Conservation (phyloP, 495 filamentous ascomycete species). For the Penicillium flavigenum region DNA sequence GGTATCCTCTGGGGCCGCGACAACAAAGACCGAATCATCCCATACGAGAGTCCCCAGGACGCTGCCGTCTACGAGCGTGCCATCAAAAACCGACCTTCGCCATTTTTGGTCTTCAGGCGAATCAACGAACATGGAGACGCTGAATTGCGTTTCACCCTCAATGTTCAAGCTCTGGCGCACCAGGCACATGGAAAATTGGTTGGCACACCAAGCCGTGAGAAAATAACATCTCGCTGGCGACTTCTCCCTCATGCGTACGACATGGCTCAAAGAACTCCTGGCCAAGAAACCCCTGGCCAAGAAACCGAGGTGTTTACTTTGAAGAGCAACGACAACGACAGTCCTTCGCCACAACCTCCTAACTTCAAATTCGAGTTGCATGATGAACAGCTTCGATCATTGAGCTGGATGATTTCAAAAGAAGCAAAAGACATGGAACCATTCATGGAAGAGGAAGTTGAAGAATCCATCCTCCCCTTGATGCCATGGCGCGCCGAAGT, state of each 20-base stretch:
- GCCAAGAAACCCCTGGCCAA: too few species aligned
- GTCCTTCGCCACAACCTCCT: slow-evolving; percentile 36
- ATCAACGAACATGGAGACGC: slow-evolving; percentile 30
- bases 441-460: slow-evolving; percentile 66
- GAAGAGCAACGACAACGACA: slow-evolving; percentile 46
- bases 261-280: slow-evolving; percentile 28
- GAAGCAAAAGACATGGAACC: slow-evolving; percentile 47
- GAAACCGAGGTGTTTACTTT: slow-evolving; percentile 35
- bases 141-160: slow-evolving; percentile 50
- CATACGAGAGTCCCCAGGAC: slow-evolving; percentile 48
- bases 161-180: slow-evolving; percentile 57
- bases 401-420: slow-evolving; percentile 66
- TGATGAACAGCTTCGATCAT: slow-evolving; percentile 57
- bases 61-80: slow-evolving; percentile 49
- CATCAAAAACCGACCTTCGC: slow-evolving; percentile 47
- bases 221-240: slow-evolving; percentile 46
- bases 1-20: slow-evolving; percentile 40
- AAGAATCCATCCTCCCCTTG: slow-evolving; percentile 59
- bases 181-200: slow-evolving; percentile 46
- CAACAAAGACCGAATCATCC: slow-evolving; percentile 21
- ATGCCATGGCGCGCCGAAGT: slow-evolving; percentile 65
- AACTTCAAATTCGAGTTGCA: slow-evolving; percentile 40
- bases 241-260: slow-evolving; percentile 49
- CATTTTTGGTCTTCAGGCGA: slow-evolving; percentile 46
- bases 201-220: slow-evolving; percentile 11